Percentiles rank a stretch among this genome's conserved stretches.
phyloP scores from a whole-genome alignment of 805 yeast species.

The Cyberlindnera bimundalis region DNA sequence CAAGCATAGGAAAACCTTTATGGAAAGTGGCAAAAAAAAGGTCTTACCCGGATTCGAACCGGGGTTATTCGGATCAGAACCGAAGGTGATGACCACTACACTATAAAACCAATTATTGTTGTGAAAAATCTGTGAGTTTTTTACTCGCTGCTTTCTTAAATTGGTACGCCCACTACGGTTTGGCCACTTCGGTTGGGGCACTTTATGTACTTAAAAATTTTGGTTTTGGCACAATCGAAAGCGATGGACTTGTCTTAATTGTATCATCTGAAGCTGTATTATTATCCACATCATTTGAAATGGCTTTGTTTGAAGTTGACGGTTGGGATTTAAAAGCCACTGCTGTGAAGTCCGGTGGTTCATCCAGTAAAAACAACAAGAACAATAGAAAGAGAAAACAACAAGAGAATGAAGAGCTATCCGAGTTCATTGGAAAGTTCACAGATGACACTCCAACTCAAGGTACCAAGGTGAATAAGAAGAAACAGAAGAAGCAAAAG shows the following conservation, averaged over 20 bases:
- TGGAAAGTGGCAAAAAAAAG: conserved; percentile 16
- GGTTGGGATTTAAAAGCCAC: conserved; percentile 72
- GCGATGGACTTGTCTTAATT: too few species aligned
- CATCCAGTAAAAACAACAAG: conserved; percentile 23
- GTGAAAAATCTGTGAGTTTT: neutral
- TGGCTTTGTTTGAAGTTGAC: conserved; percentile 66
- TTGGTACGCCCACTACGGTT: too few species aligned
- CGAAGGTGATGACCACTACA: conserved; percentile 32
- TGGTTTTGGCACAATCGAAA: neutral
- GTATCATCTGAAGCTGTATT: too few species aligned
- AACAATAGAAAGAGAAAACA: conserved; percentile 25
- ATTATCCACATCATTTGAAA: conserved; percentile 1
- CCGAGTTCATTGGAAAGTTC: conserved; percentile 3
- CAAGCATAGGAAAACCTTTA: too few species aligned
- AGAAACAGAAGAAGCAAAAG: conserved; percentile 13
- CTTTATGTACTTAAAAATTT: too few species aligned
- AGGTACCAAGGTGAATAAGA: conserved; percentile 10
- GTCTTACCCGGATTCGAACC: conserved; percentile 35
- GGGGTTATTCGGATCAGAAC: conserved; percentile 33
- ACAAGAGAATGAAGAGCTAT: conserved; percentile 11
- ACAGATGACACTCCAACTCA: conserved; percentile 1
- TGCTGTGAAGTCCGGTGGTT: conserved; percentile 47
- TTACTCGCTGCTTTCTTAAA: neutral
- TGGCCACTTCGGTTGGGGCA: too few species aligned
- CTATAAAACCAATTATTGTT: conserved; percentile 20